Evolutionary conservation across 2,329 filamentous ascomycete genomes (phyloP), one percentile per base, ranked within the genome.

Genomic region (Colletotrichum theobromicola): DNA sequence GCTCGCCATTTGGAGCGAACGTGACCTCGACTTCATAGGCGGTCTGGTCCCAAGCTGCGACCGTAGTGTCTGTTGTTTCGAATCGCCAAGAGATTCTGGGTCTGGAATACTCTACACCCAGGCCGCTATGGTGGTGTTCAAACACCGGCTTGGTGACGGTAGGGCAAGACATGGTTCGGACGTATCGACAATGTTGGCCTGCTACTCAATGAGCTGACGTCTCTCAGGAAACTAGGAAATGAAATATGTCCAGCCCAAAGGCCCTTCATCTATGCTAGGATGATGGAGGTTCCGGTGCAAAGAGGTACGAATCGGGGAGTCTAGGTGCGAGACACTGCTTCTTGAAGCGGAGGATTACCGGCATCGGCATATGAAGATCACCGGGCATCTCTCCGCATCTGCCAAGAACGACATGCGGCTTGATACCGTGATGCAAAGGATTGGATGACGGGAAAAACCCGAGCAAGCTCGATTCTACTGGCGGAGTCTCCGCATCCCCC

Each of bases 51-150:
- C 77, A 77, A 2, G 60, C 66, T 4, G 55, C 4, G 7, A 68
- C 32, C 5, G 77, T 75, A 12, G 21, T n/a, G 2, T 63, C 15
- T 10, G 24, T 24, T 16, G 66, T 13, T 16, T 28, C 15, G 32
- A 78, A 77, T 7, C 67, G 67, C 77, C 77, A 78, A 16, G 77
- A 78, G 37, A 78, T 65, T 24, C 77, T 66, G 6, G 76, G 77
- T 35, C 34, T 63, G 15, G 72, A 37, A 57, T 24, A 34, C 9
- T 73, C 66, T 9, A 78, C 65, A 21, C 77, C 77, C 1, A 78
- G 60, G 32, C 77, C 77, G 30, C 30, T 75, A 26, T 77, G 76
- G 64, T 78, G 77, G 58, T 77, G 77, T 35, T 78, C 77, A 55
- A 78, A 78, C 5, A 57, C 53, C 28, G 72, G 75, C 13, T 61